A percentile compares a stretch with the other conserved stretches of the same genome.
Evolutionary conservation across 768 basidiomycete species (phyloP).

Genomic region (Mycena leptocephala): DNA sequence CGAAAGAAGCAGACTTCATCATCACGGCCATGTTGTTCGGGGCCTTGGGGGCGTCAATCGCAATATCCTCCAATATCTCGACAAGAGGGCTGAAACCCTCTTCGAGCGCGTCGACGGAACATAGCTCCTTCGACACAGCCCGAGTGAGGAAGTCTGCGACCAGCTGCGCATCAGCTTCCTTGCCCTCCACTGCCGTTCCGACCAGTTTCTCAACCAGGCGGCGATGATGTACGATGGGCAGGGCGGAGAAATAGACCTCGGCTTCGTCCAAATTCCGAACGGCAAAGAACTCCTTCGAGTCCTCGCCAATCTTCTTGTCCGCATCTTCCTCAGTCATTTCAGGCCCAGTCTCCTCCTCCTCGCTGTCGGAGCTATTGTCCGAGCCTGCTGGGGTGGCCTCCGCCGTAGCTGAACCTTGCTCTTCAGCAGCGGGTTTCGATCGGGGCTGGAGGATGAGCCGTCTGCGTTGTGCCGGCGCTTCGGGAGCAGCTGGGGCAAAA

Average conservation of each 20-base stretch:
- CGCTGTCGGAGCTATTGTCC: conserved; percentile 65
- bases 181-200: conserved; percentile 83
- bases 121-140: conserved; percentile 73
- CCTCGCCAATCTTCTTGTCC: conserved; percentile 84
- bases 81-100: conserved; percentile 80
- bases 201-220: conserved; percentile 85
- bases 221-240: conserved; percentile 77
- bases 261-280: conserved; percentile 91
- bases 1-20: conserved; percentile 79
- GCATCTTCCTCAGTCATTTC: conserved; percentile 80
- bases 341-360: conserved; percentile 60
- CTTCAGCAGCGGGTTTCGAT: conserved; percentile 71
- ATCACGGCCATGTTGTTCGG: conserved; percentile 83
- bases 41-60: conserved; percentile 92
- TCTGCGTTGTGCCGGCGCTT: conserved; percentile 72
- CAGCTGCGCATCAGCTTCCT: conserved; percentile 85
- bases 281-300: conserved; percentile 89
- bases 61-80: conserved; percentile 90
- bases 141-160: conserved; percentile 83
- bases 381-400: conserved; percentile 65
- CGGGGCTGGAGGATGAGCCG: conserved; percentile 85
- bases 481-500: conserved; percentile 63
- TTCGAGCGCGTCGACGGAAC: conserved; percentile 76
- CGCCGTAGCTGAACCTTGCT: conserved; percentile 51
- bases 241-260: conserved; percentile 85